Conservation (phyloP, 345 rosid genomes). For the Salix udensis region DNA sequence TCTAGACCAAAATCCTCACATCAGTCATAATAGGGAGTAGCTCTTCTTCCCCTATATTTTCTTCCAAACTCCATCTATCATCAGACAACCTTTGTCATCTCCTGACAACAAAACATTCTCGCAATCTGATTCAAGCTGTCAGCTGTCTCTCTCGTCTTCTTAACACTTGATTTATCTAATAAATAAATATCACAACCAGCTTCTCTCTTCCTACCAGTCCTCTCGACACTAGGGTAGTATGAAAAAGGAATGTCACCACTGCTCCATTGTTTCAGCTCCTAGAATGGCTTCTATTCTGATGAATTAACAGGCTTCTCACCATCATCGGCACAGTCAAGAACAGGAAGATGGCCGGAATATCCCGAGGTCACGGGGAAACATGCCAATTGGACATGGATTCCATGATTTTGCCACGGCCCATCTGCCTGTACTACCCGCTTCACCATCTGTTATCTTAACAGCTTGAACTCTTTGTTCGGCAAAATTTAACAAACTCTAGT, state of each 20-base stretch:
- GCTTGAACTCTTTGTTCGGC: conserved; percentile 26
- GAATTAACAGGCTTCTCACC: conserved; percentile 6
- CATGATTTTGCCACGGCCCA: conserved; percentile 66
- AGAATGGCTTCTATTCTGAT: conserved; percentile 23
- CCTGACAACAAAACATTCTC: conserved; percentile 8
- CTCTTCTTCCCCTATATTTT: conserved; percentile 42
- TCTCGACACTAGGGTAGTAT: background rate
- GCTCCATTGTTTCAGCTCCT: conserved; percentile 20
- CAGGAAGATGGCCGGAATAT: conserved; percentile 61
- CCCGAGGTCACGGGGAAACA: conserved; percentile 63
- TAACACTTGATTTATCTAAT: conserved; percentile 15
- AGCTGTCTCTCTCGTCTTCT: conserved; percentile 21
- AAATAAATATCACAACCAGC: conserved; percentile 11
- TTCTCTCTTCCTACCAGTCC: conserved; percentile 21
- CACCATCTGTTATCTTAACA: conserved; percentile 20
- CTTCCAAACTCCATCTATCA: conserved; percentile 56
- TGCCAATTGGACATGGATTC: conserved; percentile 86
- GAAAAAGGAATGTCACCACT: conserved; percentile 9
- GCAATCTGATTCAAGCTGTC: conserved; percentile 17
- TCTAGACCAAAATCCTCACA: conserved; percentile 40
- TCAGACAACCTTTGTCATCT: conserved; percentile 37
- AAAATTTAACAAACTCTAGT: conserved; percentile 46
- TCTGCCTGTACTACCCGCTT: conserved; percentile 26
- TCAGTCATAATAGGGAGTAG: conserved; percentile 37
- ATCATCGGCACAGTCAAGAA: conserved; percentile 32